These are phyloP conservation scores for Physcomitrium patens DNA, from an alignment of 225 moss, liverwort and hornwort species.

Conservation along the genomic window DNA sequence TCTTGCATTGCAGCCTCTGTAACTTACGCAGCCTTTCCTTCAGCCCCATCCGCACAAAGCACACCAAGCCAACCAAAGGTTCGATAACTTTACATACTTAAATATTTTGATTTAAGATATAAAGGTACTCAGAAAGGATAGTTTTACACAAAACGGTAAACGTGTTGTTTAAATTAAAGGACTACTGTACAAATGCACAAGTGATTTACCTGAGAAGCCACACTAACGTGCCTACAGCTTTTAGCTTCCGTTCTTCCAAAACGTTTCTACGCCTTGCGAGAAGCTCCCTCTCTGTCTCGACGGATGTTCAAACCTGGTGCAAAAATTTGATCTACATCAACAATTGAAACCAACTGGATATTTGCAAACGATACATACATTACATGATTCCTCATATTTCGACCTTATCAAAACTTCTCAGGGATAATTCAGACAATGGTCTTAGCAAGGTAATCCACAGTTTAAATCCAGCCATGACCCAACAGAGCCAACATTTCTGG, in stretches of 20 bases:
- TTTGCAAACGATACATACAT: conserved; percentile 26
- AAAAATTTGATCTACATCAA: conserved; percentile 27
- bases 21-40: conserved; percentile 52
- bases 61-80: conserved; percentile 24
- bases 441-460: neutral
- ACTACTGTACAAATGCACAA: conserved; percentile 15
- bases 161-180: neutral
- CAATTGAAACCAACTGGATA: neutral
- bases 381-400: neutral
- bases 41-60: conserved; percentile 60
- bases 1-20: conserved; percentile 61
- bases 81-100: conserved; percentile 16
- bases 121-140: conserved; percentile 8
- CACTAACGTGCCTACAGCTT: conserved; percentile 84
- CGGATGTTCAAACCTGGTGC: conserved; percentile 89
- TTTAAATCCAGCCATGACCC: conserved; percentile 19
- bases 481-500: conserved; percentile 12
- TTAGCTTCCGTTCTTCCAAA: conserved; percentile 87
- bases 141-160: conserved; percentile 10
- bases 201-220: conserved; percentile 80
- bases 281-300: conserved; percentile 92
- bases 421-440: neutral
- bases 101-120: neutral
- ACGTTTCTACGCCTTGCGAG: conserved; percentile 95
- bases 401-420: conserved; percentile 1